Evolutionary conservation across 2,329 filamentous ascomycete genomes (phyloP), one percentile per base, ranked within the genome.

Genomic region (Pseudocercospora ulei): DNA sequence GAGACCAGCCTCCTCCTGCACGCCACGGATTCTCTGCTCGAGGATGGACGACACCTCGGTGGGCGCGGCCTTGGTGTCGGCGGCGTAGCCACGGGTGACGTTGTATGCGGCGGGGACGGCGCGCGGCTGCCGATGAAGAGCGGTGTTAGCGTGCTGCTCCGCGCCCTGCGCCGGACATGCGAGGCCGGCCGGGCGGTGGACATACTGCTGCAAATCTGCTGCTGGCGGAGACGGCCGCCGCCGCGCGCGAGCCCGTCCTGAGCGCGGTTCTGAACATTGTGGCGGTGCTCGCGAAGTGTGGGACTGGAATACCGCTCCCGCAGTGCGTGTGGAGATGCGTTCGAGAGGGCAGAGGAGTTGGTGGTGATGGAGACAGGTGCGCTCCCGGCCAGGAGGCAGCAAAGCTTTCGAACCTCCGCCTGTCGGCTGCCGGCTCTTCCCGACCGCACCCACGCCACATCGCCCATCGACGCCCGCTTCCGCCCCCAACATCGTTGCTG

Each of bases 11-110:
- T 96, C 90, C 73, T 96, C 90, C 71, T 93, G 83, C 57, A 96
- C 85, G 75, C 90, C 90, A 66, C 90, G 84, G 64, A 98, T 98
- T 71, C 87, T 79, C 78, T 96, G 88, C 76, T 96, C 90, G 65
- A 98, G 83, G 69, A 98, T 96, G 59, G 88, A 95, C 58, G 90
- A 96, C 61, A 96, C 88, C 76, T 98, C 90, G 62, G 88, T 98
- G 59, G 90, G 90, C 47, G 86, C 70, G 61, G 90, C 86, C 78
- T 96, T 96, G 57, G 84, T 82, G 63, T 93, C 87, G 69, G 80
- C 72, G 65, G 85, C 88, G 72, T 94, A 96, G 69, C 76, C 76
- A 71, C 90, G 84, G 66, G 78, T 68, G 61, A 75, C 72, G 72
- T 77, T 80, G 73, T 80, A 70, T 66, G 75, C 73, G 65, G 76